Evolutionary conservation across 257 asterid genomes (phyloP), one percentile per base, ranked within the genome.

Genomic region (Voacanga thouarsii): DNA sequence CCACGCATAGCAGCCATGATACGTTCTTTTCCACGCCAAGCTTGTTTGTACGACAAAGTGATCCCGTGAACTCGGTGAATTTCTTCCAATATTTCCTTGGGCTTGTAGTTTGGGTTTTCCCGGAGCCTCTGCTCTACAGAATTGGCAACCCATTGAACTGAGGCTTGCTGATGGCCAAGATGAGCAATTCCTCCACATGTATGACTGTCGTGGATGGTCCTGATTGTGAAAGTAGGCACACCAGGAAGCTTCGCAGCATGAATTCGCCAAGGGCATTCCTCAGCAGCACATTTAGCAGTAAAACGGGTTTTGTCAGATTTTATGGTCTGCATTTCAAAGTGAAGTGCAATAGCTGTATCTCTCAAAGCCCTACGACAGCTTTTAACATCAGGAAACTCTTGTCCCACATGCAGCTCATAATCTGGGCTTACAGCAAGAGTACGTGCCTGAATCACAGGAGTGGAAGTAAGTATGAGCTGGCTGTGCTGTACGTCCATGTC

Each of bases 231-330:
- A 37, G 94, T 93, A 15, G 98, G 97, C 6, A 93, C 96, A 72
- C 97, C 98, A 21, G 99, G 99, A 77, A 93, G 97, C 87, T 95
- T 95, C 1, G 98, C 98, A 72, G 93, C 99, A 59, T 93, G 99
- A 60, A 95, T 91, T 18, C 99, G 90, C 99, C 99, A 95, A 0
- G 98, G 98, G 86, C 99, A 95, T 39, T 83, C 92, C 72, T 95
- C 99, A 8, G 76, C 85, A 28, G 96, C 98, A 80, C 99, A 95
- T 77, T 86, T 93, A 78, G 99, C 99, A 30, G 97, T 93, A 53
- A 92, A 95, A 2, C 99, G 96, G 70, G 94, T 95, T 83, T 91
- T 93, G 77, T 95, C 99, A 6, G 98, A 93, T 81, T 95, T 95
- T 75, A 93, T 87, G 60, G 97, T 93, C 83, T 91, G 98, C 86